A percentile compares a stretch with the other conserved stretches of the same genome.
These are phyloP conservation scores for Plantago major DNA, from an alignment of 257 asterid genomes.

Conservation along the genomic window DNA sequence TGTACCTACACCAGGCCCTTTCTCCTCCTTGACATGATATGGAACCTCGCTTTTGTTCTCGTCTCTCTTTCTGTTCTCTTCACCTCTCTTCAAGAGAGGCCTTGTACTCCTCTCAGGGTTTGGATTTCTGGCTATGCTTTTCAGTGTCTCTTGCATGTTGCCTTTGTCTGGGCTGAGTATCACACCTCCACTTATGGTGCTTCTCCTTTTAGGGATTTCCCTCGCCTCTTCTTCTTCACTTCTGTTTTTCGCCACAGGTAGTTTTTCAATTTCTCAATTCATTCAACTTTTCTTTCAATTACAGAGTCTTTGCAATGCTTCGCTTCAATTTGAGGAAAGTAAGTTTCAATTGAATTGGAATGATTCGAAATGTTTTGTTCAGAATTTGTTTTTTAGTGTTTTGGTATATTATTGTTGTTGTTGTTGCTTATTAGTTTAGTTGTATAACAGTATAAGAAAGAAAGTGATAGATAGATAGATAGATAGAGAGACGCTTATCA, in stretches of 20 bases:
- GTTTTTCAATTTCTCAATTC: no score
- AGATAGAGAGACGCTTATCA: no score
- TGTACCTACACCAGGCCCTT: slow-evolving; percentile 63
- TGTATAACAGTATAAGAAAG: slow-evolving; percentile 2
- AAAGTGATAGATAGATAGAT: slow-evolving; percentile 19
- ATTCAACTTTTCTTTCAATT: no score
- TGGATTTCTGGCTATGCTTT: slow-evolving; percentile 86
- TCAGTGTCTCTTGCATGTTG: slow-evolving; percentile 74
- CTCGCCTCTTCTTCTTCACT: slow-evolving; percentile 36
- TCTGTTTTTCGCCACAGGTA: slow-evolving; percentile 51
- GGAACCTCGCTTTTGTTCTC: slow-evolving; percentile 71
- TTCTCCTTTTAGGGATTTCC: no score
- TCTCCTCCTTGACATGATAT: slow-evolving; percentile 69
- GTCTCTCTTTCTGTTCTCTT: slow-evolving; percentile 59
- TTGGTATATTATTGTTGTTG: slow-evolving; percentile 14
- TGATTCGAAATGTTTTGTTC: no score
- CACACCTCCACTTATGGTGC: slow-evolving; percentile 31
- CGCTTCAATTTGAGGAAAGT: no score
- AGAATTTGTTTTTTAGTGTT: slow-evolving; percentile 9
- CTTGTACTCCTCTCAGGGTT: slow-evolving; percentile 69
- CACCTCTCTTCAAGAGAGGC: slow-evolving; percentile 50
- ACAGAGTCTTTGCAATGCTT: no score
- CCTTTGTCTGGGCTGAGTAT: slow-evolving; percentile 58
- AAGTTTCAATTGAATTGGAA: no score
- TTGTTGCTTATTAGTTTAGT: slow-evolving; percentile 23